phyloP scores from a whole-genome alignment of 805 yeast genomes.

The Candida parachauliodes region DNA sequence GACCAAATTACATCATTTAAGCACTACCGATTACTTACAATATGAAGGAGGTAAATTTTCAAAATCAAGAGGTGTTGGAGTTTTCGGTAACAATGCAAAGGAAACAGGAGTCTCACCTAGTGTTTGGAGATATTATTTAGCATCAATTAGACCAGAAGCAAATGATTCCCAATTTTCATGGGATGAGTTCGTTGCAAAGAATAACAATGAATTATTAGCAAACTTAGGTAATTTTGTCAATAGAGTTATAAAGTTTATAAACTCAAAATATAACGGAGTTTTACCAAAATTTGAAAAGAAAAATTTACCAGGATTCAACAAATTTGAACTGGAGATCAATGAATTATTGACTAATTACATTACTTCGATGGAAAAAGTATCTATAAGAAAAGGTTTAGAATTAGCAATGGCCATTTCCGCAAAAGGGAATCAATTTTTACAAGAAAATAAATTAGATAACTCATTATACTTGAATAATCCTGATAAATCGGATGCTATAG shows the following conservation, averaged over 20 bases:
- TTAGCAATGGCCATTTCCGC: conserved; percentile 86
- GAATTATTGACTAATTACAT: conserved; percentile 58
- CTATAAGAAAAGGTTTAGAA: conserved; percentile 86
- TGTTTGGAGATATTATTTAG: conserved; percentile 96
- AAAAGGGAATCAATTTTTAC: conserved; percentile 92
- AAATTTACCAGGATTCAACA: conserved; percentile 44
- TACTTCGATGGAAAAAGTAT: conserved; percentile 71
- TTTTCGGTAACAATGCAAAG: conserved; percentile 95
- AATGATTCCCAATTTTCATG: conserved; percentile 97
- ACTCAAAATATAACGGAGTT: conserved; percentile 88
- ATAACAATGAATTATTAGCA: conserved; percentile 90
- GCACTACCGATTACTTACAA: conserved; percentile 94
- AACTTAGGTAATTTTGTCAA: conserved; percentile 96
- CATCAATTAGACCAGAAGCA: conserved; percentile 90
- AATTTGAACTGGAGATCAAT: conserved; percentile 56
- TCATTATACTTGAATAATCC: conserved; percentile 72
- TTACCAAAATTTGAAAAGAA: conserved; percentile 62
- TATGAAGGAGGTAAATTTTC: conserved; percentile 98
- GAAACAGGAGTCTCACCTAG: conserved; percentile 88
- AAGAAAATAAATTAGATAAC: conserved; percentile 94
- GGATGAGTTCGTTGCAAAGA: conserved; percentile 91
- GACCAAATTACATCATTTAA: conserved; percentile 88
- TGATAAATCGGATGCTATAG: conserved; percentile 83
- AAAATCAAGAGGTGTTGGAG: conserved; percentile 97
- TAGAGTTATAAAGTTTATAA: conserved; percentile 84